Evolutionary conservation across 2,329 filamentous ascomycete species (phyloP).

Genomic region (Colletotrichum karsti): DNA sequence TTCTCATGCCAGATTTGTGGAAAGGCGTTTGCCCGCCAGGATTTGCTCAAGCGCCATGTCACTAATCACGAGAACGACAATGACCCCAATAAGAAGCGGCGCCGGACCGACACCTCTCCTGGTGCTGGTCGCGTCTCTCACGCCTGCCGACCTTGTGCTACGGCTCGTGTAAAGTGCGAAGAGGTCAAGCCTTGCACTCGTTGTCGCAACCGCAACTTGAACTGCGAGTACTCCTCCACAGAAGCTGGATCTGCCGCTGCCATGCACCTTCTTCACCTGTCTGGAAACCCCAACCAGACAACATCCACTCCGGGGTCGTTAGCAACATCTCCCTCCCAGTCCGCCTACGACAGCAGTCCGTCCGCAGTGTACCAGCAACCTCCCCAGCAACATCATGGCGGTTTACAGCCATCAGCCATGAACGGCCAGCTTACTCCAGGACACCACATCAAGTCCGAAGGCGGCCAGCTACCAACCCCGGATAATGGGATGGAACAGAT

Average conservation of each 20-base stretch:
- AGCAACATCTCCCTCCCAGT: constrained; percentile 32
- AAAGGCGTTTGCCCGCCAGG: constrained; percentile 62
- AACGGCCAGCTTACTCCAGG: constrained; percentile 36
- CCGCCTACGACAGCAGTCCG: constrained; percentile 28
- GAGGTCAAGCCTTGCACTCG: constrained; percentile 63
- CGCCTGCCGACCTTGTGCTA: constrained; percentile 60
- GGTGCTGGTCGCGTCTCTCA: constrained; percentile 59
- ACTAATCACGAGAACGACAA: constrained; percentile 57
- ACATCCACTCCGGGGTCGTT: constrained; percentile 28
- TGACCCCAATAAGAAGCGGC: constrained; percentile 55
- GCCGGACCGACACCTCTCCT: constrained; percentile 53
- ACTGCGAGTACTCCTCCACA: constrained; percentile 50
- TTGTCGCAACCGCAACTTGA: constrained; percentile 55
- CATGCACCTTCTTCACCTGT: constrained; percentile 53
- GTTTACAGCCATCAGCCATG: constrained; percentile 31
- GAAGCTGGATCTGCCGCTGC: constrained; percentile 50
- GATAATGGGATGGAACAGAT: constrained; percentile 41
- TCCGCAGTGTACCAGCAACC: constrained; percentile 33
- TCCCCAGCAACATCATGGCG: constrained; percentile 27
- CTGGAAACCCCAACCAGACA: constrained; percentile 41
- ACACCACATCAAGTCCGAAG: constrained; percentile 40
- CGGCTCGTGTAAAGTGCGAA: constrained; percentile 63
- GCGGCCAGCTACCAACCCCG: constrained; percentile 43
- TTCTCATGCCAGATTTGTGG: constrained; percentile 60
- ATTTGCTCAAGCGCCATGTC: constrained; percentile 61